Base-by-base conservation (phyloP, 2,329 filamentous ascomycete species). In the Xylariaceae sp. region DNA sequence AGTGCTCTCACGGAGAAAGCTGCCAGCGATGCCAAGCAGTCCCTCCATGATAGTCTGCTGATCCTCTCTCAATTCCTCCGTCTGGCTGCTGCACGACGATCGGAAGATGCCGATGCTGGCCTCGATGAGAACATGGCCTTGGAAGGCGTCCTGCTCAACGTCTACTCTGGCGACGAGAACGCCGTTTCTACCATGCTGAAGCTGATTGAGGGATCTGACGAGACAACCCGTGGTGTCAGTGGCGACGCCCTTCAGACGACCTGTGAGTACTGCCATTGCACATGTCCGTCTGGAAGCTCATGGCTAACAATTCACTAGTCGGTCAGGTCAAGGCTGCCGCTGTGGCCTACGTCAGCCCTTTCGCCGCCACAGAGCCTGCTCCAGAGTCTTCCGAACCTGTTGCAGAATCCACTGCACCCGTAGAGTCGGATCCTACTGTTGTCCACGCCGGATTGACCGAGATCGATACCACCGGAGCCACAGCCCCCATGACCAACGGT, bases 31-130 rank as follows among this genome's bases (percentile, higher is more conserved):
- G 73, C 77, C 44, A 72, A 82, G 62, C 78, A 79, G 64, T 71
- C 75, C 22, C 77, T 88, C 59, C 78, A 83, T 61, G 78, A 83
- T 60, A 84, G 83, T 66, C 75, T 94, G 39, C 75, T 92, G 44
- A 76, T 83, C 22, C 75, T 94, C 58, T 90, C 89, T 5, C 87
- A 90, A 67, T 95, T 94, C 75, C 75, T 94, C 58, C 84, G 88
- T 60, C 80, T 91, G 36, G 89, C 89, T 54, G 89, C 89, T 52
- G 85, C 88, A 62, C 84, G 89, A 60, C 82, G 88, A 62, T 79
- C 83, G 17, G 86, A 89, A 65, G 88, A 88, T 58, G 80, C 76
- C 49, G 80, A 88, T 61, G 78, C 81, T 44, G 72, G 76, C 39
- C 70, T 79, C 5, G 88, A 91, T 51, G 88, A 93, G 74, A 90